Evolutionary conservation across 169 alveolate species (phyloP).

Genomic region (Theileria orientalis): DNA sequence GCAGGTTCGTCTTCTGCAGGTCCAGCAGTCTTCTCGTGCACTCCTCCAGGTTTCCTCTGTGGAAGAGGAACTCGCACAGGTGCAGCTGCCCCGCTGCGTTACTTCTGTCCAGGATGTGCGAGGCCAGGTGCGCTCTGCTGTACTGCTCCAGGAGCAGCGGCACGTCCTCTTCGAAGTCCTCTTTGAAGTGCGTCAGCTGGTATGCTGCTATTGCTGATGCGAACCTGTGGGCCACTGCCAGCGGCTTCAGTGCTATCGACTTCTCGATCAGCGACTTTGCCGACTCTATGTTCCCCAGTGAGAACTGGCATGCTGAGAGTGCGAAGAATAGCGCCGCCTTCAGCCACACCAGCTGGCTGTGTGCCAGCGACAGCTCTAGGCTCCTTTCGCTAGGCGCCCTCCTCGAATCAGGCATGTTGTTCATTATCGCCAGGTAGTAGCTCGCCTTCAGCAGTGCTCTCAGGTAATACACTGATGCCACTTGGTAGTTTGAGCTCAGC

Average conservation of each 20-base stretch:
- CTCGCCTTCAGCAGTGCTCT: constrained; percentile 36
- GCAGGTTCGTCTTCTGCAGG: not conserved
- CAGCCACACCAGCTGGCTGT: constrained; percentile 18
- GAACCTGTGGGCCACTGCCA: constrained; percentile 42
- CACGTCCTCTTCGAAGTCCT: constrained; percentile 2
- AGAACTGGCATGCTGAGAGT: constrained; percentile 45
- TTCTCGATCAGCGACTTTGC: constrained; percentile 24
- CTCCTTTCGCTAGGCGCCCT: not conserved
- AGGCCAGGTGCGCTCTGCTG: constrained; percentile 8
- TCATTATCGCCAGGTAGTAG: constrained; percentile 16
- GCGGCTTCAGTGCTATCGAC: constrained; percentile 17
- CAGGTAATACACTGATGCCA: constrained; percentile 43
- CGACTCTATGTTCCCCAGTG: constrained; percentile 14
- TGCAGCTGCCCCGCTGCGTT: constrained; percentile 25
- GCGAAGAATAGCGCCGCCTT: constrained; percentile 47
- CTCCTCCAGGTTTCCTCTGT: constrained; percentile 28
- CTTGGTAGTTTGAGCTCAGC: constrained; percentile 29
- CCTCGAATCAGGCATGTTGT: not conserved
- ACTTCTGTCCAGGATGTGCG: constrained; percentile 16
- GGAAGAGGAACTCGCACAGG: constrained; percentile 53
- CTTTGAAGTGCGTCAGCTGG: constrained; percentile 23
- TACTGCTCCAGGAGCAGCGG: constrained; percentile 10
- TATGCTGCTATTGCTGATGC: constrained; percentile 18
- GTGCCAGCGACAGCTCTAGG: constrained; percentile 13
- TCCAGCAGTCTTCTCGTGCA: constrained; percentile 27